These are phyloP conservation scores for Drechslerella dactyloides DNA, from an alignment of 2,329 filamentous ascomycete genomes.

Conservation along the genomic window DNA sequence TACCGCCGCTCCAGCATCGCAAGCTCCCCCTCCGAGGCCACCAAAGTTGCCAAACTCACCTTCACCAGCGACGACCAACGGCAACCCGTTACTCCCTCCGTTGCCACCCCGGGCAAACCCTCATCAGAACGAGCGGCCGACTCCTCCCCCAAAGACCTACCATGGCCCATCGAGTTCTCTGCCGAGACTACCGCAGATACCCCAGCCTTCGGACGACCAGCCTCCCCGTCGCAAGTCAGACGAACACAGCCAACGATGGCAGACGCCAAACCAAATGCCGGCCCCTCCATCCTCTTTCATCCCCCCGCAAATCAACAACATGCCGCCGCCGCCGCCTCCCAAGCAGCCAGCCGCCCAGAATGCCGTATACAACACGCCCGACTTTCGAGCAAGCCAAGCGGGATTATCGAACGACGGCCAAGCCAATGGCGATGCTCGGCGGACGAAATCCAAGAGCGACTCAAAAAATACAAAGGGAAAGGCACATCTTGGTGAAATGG, in stretches of 20 bases:
- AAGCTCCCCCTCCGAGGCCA: constrained; percentile 30
- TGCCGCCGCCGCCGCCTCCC: constrained; percentile 31
- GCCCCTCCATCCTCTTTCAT: constrained; percentile 10
- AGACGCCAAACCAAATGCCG: constrained; percentile 9
- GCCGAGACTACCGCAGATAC: constrained; percentile 25
- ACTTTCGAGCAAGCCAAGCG: constrained; percentile 20
- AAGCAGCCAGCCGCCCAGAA: constrained; percentile 32
- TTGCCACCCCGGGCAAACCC: constrained; percentile 27
- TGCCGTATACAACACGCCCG: constrained; percentile 7
- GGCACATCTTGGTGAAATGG: constrained; percentile 38
- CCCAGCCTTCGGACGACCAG: constrained; percentile 16
- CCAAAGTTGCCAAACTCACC: constrained; percentile 36
- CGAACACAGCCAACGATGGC: constrained; percentile 26
- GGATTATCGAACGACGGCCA: constrained; percentile 15
- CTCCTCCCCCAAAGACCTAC: constrained; percentile 1
- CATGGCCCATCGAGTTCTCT: constrained; percentile 35
- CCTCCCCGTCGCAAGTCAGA: constrained; percentile 30
- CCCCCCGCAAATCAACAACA: constrained; percentile 13
- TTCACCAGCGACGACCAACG: not conserved
- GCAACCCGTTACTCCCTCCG: constrained; percentile 10
- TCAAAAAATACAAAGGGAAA: constrained; percentile 33
- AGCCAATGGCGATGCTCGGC: constrained; percentile 16
- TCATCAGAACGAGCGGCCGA: constrained; percentile 9
- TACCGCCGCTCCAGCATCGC: constrained; percentile 6
- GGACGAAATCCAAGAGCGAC: constrained; percentile 15